A percentile compares a stretch with the other conserved stretches of the same genome.
Conservation (phyloP, 2,329 filamentous ascomycete genomes). For the Calonectria pseudoreteaudii region DNA sequence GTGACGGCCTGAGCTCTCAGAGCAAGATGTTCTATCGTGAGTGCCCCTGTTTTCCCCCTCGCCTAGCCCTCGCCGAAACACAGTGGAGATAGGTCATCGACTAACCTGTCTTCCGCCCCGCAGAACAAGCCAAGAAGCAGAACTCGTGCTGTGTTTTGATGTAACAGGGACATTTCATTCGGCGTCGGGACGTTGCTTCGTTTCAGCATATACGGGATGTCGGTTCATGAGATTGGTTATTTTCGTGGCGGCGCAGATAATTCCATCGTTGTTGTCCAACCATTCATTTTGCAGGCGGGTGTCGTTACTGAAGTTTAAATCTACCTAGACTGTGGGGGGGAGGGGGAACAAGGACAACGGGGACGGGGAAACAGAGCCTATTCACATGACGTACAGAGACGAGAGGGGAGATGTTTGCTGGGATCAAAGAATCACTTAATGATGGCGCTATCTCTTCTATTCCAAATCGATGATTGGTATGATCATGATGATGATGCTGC, state of each 20-base stretch:
- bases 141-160: conserved; percentile 81
- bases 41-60: conserved; percentile 40
- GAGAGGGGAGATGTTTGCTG: conserved; percentile 12
- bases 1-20: conserved; percentile 87
- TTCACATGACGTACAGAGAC: conserved; percentile 13
- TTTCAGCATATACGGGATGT: conserved; percentile 46
- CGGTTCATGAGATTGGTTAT: conserved; percentile 49
- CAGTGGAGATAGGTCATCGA: not conserved
- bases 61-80: not conserved
- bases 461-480: conserved; percentile 15
- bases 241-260: conserved; percentile 40
- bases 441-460: conserved; percentile 23
- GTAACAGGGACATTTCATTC: conserved; percentile 57
- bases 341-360: conserved; percentile 5
- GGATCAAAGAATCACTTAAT: conserved; percentile 27
- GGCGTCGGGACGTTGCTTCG: conserved; percentile 47
- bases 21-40: conserved; percentile 98
- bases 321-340: conserved; percentile 26
- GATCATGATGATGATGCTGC: conserved; percentile 27
- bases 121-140: conserved; percentile 80
- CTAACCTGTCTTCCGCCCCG: conserved; percentile 16
- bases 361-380: conserved; percentile 8
- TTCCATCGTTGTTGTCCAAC: conserved; percentile 40
- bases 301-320: conserved; percentile 36
- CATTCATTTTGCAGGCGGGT: conserved; percentile 37